Base-by-base conservation (phyloP, 2,329 filamentous ascomycete genomes). In the Falciphora oryzae region DNA sequence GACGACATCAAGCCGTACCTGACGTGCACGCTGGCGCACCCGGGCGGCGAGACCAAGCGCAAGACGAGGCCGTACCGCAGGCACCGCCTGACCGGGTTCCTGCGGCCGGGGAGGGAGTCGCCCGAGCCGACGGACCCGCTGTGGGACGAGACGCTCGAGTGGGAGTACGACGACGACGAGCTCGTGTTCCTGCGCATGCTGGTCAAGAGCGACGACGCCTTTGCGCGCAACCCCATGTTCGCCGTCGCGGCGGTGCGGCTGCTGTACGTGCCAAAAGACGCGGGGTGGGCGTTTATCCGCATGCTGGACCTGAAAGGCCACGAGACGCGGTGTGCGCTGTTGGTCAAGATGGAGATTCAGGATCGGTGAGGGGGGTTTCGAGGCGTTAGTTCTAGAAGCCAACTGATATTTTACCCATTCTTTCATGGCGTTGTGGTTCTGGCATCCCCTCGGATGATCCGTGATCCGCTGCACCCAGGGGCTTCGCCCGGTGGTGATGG, bases 161-260 rank as follows among this genome's bases (percentile, higher is more conserved):
- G 88, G 88, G 84, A 87, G 66, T 90, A 84, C 69, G 84, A 88
- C 7, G 87, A 89, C 65, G 88, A 85, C 68, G 87, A 89, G 71
- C 71, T 90, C 61, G 81, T 83, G 0, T 90, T 90, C 69, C 68
- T 90, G 68, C 79, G 88, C 0, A 79, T 90, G 65, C 76, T 89
- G 57, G 80, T 90, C 75, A 90, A 90, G 78, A 87, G 83, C 68
- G 87, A 90, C 66, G 85, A 88, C 66, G 81, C 80, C 67, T 90
- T 85, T 73, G 76, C 84, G 0, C 76, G 76, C 59, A 90, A 90
- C 68, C 86, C 87, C 0, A 82, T 86, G 63, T 81, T 89, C 67
- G 84, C 83, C 0, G 85, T 88, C 1, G 79, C 83, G 0, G 83
- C 86, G 0, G 80, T 90, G n/a, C 75, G 88, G 58, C 69, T 90